Percentiles rank a stretch among this genome's conserved stretches.
These are phyloP conservation scores for Globisporangium abappressorium DNA, from an alignment of 352 stramenopile species.

Conservation along the genomic window DNA sequence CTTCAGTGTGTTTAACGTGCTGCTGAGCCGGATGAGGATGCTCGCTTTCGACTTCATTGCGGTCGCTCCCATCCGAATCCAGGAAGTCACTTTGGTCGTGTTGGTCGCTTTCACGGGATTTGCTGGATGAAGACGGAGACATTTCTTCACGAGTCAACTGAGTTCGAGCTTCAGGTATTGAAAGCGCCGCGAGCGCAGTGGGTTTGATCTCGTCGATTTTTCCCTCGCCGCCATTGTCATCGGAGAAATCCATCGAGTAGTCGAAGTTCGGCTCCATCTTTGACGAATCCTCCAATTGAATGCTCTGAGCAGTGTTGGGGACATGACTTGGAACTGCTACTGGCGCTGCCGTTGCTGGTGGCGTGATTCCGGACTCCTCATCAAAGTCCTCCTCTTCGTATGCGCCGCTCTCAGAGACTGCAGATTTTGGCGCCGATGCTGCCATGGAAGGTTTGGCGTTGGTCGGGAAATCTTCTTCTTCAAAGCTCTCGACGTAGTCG, in stretches of 20 bases:
- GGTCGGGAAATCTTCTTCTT: not conserved
- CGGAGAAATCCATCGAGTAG: slow-evolving; percentile 76
- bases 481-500: slow-evolving; percentile 22
- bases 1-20: not conserved
- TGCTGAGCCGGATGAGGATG: not conserved
- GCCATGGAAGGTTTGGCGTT: not conserved
- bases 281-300: not conserved
- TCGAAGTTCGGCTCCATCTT: slow-evolving; percentile 41
- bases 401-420: slow-evolving; percentile 35
- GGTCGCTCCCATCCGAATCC: slow-evolving; percentile 20
- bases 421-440: not conserved
- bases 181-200: not conserved
- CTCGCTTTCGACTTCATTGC: not conserved
- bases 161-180: slow-evolving; percentile 5
- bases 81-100: slow-evolving; percentile 32
- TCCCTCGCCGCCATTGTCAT: slow-evolving; percentile 27
- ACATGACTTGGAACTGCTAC: not conserved
- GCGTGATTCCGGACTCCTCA: slow-evolving; percentile 30
- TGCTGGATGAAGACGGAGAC: slow-evolving; percentile 6
- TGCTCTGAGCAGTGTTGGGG: not conserved
- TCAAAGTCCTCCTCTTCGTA: slow-evolving; percentile 63
- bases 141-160: not conserved
- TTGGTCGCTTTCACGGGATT: slow-evolving; percentile 11
- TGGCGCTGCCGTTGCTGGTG: not conserved
- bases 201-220: not conserved